Evolutionary conservation across 345 rosid genomes (phyloP), one percentile per base, ranked within the genome.

Genomic region (Acer saccharum): DNA sequence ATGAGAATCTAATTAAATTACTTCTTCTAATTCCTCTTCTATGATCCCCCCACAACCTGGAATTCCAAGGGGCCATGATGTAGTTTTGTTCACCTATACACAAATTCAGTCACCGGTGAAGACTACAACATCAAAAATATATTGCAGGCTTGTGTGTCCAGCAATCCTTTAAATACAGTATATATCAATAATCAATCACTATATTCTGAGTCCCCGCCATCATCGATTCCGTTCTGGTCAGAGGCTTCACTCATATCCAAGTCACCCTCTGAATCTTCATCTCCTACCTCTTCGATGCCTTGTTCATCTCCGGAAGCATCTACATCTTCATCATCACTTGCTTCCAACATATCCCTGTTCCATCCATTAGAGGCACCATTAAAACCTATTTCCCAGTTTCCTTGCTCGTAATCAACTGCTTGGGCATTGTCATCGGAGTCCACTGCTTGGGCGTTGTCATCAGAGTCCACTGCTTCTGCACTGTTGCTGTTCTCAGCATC

Each of bases 391-490:
- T 80, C 93, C 99, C 97, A 94, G 58, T 86, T 90, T 78, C 79
- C 83, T 78, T 80, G 87, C 23, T 76, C 90, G 39, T 84, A 88
- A 54, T 65, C 90, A 71, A 79, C 90, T 58, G 82, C 89, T 75
- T 81, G 90, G 65, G 70, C 89, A 67, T 88, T 84, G 71, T 91
- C 93, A 18, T 91, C 98, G 6, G 94, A 90, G 73, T 89, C 94
- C 43, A 74, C 88, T 70, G 79, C 92, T 76, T 81, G 90, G 65
- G 70, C 89, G 68, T 88, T 84, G 71, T 91, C 93, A 18, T 91
- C 98, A 4, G 94, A 89, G 73, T 89, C 94, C 41, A 74, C 88
- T 70, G 79, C 92, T 76, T 83, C 94, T 16, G 72, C 84, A 74
- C 91, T 90, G 86, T 87, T 89, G 79, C 93, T 90, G 39, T 89